Evolutionary conservation across 108 stramenopile genomes (phyloP), one percentile per base, ranked within the genome.

Genomic region (Cylindrotheca closterium): DNA sequence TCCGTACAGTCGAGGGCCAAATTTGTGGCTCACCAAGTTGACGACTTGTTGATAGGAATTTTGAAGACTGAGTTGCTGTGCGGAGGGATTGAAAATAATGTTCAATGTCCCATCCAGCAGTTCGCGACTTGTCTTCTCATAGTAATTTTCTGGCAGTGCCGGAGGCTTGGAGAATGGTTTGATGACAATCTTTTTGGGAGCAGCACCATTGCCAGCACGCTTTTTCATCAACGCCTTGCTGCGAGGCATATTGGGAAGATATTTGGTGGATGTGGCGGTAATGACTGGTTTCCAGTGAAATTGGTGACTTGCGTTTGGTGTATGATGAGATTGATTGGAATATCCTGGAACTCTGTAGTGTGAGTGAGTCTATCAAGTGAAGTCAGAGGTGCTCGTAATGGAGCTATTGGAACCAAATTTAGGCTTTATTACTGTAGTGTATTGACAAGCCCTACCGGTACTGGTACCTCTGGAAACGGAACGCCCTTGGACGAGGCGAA

Each of bases 161-260:
- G 92, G 92, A 3, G 92, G 92, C 50, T 83, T 86, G 21, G 65
- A 45, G 58, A 83, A 93, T 21, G 88, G 85, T 55, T 83, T 85
- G 68, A 93, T 93, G 55, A 78, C 74, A 46, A 92, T 82, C 67
- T 79, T 78, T 30, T 73, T 73, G 7, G 62, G 32, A 21, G 59
- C 53, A 23, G 71, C 52, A 8, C 70, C 65, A 4, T 28, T 45
- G 8, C 63, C 63, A 26, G 73, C 65, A 12, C 71, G 55, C 49
- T 73, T 73, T 47, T 60, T 67, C 73, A 67, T 67, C 30, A 67
- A 15, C 4, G 58, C 65, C 34, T 74, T 74, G 31, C 30, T 48
- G 42, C 73, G 73, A 3, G 73, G 73, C 65, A 74, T 73, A 25
- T 30, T 57, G 21, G n/a, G n/a, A 17, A 27, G 28, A 12, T 45